Base-by-base conservation (phyloP, 1,284 basidiomycete species). In the Peniophora sp. region DNA sequence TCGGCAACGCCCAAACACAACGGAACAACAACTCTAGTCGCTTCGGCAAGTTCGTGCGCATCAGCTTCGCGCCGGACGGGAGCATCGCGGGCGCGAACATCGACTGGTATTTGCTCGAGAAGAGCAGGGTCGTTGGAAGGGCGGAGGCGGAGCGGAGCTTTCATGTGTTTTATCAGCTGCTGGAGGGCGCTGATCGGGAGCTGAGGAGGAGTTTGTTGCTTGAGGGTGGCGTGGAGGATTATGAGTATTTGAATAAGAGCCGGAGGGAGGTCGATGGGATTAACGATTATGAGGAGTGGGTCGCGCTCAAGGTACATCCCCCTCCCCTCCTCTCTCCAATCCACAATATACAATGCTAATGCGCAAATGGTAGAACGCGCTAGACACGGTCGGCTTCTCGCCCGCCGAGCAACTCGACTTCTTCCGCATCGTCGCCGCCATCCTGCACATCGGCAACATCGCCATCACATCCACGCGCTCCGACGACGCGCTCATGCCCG, bases 21-120 rank as follows among this genome's bases (percentile, higher is more conserved):
- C 76, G 96, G 47, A 99, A 99, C 66, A 98, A 99, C 70, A 99
- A 99, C 64, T 99, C 97, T 8, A 95, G 91, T 78, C 90, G 97
- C 44, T 99, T 98, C 66, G 92, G 94, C 23, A 99, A 99, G 70
- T 99, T 99, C 66, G 92, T 99, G 36, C 79, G 94, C 46, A 99
- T 99, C 58, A 92, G 89, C 62, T 99, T 99, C 66, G 85, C 92
- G 0, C 87, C 91, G 0, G 83, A 92, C 52, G 96, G 96, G 0
- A 92, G 92, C 55, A 99, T 99, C 52, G 92, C 94, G 1, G 97
- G 97, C 2, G 97, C 97, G 37, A 97, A 96, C 63, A 96, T 99
- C 55, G 95, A 99, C 65, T 99, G 97, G 97, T 99, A 99, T 65
- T 75, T 99, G 39, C 73, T 99, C 46, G 97, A 99, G 74, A 99